Evolutionary conservation across 2,329 filamentous ascomycete genomes (phyloP).

Genomic region (Fusarium pseudocircinatum): DNA sequence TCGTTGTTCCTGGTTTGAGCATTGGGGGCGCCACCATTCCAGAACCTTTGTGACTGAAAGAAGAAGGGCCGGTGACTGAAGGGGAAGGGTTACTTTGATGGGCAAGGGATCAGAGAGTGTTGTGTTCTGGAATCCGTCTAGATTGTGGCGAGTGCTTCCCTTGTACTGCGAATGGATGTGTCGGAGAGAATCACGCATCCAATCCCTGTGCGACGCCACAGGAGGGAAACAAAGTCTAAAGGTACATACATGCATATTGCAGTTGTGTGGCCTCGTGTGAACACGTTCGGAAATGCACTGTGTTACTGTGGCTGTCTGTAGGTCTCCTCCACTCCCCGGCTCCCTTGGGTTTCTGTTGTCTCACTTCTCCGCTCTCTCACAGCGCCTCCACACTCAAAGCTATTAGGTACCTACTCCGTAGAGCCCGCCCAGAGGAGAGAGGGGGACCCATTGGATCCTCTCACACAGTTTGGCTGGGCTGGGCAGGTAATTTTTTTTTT

Average conservation of each 20-base stretch:
- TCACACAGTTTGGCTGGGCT: constrained; percentile 32
- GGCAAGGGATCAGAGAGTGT: constrained; percentile 23
- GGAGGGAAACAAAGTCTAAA: background rate
- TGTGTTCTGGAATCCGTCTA: constrained; percentile 37
- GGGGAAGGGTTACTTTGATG: constrained; percentile 10
- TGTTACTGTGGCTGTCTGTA: constrained; percentile 29
- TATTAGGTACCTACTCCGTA: constrained; percentile 17
- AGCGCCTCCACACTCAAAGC: constrained; percentile 37
- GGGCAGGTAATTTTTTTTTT: constrained; percentile 19
- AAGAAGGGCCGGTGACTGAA: constrained; percentile 17
- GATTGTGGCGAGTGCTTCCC: constrained; percentile 36
- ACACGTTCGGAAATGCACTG: constrained; percentile 2
- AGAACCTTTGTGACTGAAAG: background rate
- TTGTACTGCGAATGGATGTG: constrained; percentile 23
- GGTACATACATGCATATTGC: background rate
- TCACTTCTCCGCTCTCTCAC: constrained; percentile 39
- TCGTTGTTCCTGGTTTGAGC: constrained; percentile 19
- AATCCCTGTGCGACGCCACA: constrained; percentile 20
- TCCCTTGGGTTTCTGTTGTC: constrained; percentile 32
- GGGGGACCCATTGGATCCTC: constrained; percentile 22
- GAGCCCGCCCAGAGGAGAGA: background rate
- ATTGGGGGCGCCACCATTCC: constrained; percentile 35
- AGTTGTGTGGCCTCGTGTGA: constrained; percentile 5
- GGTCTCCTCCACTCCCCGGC: constrained; percentile 1
- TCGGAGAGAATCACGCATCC: constrained; percentile 30